These are phyloP conservation scores for Lipomyces spencermartinsiae DNA, from an alignment of 805 yeast species.

Conservation along the genomic window DNA sequence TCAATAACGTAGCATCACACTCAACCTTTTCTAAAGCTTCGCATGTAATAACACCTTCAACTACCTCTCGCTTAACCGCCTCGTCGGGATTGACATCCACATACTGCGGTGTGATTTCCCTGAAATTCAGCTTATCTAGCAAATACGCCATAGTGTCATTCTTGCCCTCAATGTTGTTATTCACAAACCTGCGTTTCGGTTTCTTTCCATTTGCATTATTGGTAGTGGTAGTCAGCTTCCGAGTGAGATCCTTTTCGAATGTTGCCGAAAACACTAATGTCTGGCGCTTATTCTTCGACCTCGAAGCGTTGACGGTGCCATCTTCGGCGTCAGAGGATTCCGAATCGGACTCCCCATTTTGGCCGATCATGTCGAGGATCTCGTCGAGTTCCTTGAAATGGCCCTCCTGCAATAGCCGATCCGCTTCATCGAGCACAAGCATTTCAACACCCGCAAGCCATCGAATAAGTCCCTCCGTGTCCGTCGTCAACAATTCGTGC, in stretches of 20 bases:
- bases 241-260: constrained; percentile 80
- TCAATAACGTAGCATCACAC: neutral
- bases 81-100: constrained; percentile 89
- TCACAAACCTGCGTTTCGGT: constrained; percentile 28
- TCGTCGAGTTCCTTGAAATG: constrained; percentile 92
- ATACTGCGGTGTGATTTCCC: constrained; percentile 66
- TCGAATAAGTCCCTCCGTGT: constrained; percentile 50
- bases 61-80: constrained; percentile 72
- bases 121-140: constrained; percentile 72
- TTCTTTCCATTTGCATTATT: constrained; percentile 40
- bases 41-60: constrained; percentile 91
- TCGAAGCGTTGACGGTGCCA: neutral
- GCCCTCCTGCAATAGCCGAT: constrained; percentile 91
- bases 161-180: constrained; percentile 38
- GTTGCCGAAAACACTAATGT: constrained; percentile 96
- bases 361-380: constrained; percentile 67
- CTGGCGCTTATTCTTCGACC: constrained; percentile 56
- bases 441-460: constrained; percentile 55
- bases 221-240: constrained; percentile 63
- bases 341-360: constrained; percentile 46
- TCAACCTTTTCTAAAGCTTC: constrained; percentile 76
- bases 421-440: constrained; percentile 92
- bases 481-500: constrained; percentile 70
- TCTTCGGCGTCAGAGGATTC: constrained; percentile 50
- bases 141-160: constrained; percentile 71